Evolutionary conservation across 768 basidiomycete genomes (phyloP), one percentile per base, ranked within the genome.

Genomic region (Hirschioporus abietinus): DNA sequence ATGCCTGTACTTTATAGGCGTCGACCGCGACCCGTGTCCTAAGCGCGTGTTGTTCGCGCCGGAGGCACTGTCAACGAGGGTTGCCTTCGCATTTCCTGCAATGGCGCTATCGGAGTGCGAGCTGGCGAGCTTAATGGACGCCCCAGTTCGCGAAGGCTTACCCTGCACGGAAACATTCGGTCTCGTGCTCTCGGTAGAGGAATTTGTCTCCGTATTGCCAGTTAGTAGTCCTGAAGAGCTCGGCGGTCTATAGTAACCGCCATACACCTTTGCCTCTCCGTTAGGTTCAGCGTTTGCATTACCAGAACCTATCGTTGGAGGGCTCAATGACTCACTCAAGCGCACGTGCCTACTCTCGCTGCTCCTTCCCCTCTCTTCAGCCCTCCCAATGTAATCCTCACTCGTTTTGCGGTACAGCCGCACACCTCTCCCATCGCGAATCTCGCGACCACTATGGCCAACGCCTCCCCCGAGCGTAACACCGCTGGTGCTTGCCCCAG

Each of bases 311-410:
- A 52, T 52, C 42, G 42, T 52, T 30, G 76, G 78, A 63, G 79
- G 79, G 65, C 78, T 80, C 68, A 75, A 58, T 69, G 79, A 81
- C 64, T 76, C 78, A 58, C 74, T 78, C 24, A 81, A 67, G 71
- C 77, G 72, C 72, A 79, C 73, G 57, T 79, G 79, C 20, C 75
- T 76, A 67, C 80, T 72, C 36, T 84, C 83, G 68, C 83, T 74
- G 1, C 81, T 84, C 74, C 72, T 35, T 77, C 77, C 25, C 77
- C 70, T 1, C 61, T 83, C 74, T 65, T 76, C 74, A 64, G 73
- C 68, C 8, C 75, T 77, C 64, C 70, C 68, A 25, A 61, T 34
- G 17, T 24, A 61, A 24, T 61, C 60, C 60, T 61, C 60, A 24
- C 60, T 61, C 60, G 60, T 61, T 15, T 61, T 61, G 15, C 60